phyloP scores from a whole-genome alignment of 352 stramenopile genomes.

The Globisporangium cystogenes region DNA sequence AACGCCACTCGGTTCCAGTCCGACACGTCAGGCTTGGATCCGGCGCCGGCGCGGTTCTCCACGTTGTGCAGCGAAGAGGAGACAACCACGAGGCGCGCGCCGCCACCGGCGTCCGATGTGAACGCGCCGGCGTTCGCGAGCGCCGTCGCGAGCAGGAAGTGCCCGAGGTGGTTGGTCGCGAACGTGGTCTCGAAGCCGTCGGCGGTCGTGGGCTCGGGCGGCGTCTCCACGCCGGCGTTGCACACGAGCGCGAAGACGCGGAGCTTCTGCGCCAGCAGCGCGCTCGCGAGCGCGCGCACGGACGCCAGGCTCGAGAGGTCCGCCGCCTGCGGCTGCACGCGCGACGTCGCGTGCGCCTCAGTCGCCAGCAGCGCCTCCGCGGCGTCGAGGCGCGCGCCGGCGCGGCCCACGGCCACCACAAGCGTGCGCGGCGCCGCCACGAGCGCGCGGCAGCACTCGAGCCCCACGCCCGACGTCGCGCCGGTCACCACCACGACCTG shows the following conservation, averaged over 20 bases:
- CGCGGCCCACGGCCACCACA: constrained; percentile 24
- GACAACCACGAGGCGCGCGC: constrained; percentile 28
- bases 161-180: constrained; percentile 31
- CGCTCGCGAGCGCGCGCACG: constrained; percentile 18
- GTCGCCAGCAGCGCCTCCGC: constrained; percentile 14
- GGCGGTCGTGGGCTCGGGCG: constrained; percentile 9
- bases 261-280: constrained; percentile 15
- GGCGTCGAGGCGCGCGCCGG: constrained; percentile 15
- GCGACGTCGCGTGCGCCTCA: constrained; percentile 3
- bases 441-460: constrained; percentile 25
- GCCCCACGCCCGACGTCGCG: constrained; percentile 24
- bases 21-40: constrained; percentile 19
- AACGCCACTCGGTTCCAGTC: constrained; percentile 28
- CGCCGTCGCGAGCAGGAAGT: constrained; percentile 30
- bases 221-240: constrained; percentile 31
- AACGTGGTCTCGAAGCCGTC: constrained; percentile 37
- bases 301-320: constrained; percentile 23
- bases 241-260: constrained; percentile 31
- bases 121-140: constrained; percentile 21
- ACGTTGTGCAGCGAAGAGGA: constrained; percentile 24
- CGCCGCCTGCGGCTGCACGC: constrained; percentile 11
- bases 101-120: constrained; percentile 1
- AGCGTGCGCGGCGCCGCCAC: constrained; percentile 9
- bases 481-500: constrained; percentile 28
- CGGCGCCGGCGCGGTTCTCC: constrained; percentile 1